Evolutionary conservation across 1,284 basidiomycete species (phyloP), one percentile per base, ranked within the genome.

Genomic region (Porogramme epimiltina): DNA sequence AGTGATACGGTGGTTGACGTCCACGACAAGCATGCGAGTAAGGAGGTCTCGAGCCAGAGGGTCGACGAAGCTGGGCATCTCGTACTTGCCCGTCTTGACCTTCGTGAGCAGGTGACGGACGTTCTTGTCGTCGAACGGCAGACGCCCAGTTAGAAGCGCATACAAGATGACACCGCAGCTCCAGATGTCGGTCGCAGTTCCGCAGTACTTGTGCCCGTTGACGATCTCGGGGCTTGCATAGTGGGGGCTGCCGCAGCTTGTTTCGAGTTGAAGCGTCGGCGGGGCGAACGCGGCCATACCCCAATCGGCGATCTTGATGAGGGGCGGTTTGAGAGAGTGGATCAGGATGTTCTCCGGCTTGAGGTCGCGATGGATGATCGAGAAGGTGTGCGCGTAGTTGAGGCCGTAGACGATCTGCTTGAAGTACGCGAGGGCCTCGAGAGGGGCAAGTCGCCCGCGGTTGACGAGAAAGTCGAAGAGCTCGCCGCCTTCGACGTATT

Each of bases 151-250:
- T 38, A 99, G 80, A 28, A 99, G 82, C 25, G 91, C 91, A 68
- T 83, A 95, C 41, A 95, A 79, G 61, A 95, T 93, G 56, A 96
- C 92, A 39, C 93, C 94, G 60, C 93, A 95, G 64, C 91, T 92
- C 92, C 91, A 95, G 64, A 97, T 95, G 70, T 95, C 97, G 15
- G 94, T 95, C 4, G 93, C 88, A 38, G 89, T 91, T 38, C 97
- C 97, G 69, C 91, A 85, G 72, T 99, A 99, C 63, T 89, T 91
- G 70, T 91, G 84, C 16, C 95, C 95, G 56, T 94, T 92, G 53
- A 99, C 95, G 64, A 99, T 96, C 73, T 99, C 97, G 2, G 97
- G 97, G 61, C 90, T 93, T 15, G 96, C 97, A 62, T 99, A 99
- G 73, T 99, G 97, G 46, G 97, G 97, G 56, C 90, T 93, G 15